Evolutionary conservation across 164 flowering plant species (phyloP).

Genomic region (Chloranthus sessilifolius): DNA sequence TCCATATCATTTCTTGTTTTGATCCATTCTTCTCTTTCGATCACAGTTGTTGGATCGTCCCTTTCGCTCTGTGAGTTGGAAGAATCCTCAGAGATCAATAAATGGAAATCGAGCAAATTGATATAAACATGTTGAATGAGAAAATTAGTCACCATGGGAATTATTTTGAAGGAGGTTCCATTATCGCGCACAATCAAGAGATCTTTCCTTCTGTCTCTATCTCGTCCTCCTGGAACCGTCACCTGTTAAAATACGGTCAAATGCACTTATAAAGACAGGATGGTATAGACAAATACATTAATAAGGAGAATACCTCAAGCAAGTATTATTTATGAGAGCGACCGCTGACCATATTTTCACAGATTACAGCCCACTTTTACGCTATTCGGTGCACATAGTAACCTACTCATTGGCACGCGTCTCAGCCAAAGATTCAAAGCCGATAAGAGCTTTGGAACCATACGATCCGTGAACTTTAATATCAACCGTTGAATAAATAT

Average conservation of each 20-base stretch:
- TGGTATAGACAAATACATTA: background rate
- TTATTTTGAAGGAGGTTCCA: constrained; percentile 79
- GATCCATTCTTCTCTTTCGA: constrained; percentile 85
- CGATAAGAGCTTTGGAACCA: too few species aligned
- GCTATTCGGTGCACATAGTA: too few species aligned
- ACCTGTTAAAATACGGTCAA: constrained; percentile 38
- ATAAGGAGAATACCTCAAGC: background rate
- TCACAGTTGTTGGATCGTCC: constrained; percentile 73
- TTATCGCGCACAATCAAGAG: constrained; percentile 77
- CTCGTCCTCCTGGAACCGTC: constrained; percentile 72
- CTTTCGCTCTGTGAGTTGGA: constrained; percentile 46
- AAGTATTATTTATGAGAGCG: too few species aligned
- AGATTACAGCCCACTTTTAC: too few species aligned
- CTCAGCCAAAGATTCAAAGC: too few species aligned
- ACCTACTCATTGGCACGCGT: too few species aligned
- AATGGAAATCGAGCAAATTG: background rate
- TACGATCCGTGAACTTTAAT: too few species aligned
- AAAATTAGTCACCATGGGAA: constrained; percentile 39
- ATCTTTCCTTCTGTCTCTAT: constrained; percentile 72
- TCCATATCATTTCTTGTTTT: constrained; percentile 81
- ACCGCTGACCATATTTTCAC: too few species aligned
- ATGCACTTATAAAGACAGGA: background rate
- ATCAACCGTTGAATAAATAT: too few species aligned
- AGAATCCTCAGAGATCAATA: background rate
- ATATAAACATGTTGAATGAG: background rate